Conservation (phyloP, 1,284 basidiomycete genomes). For the Austropuccinia psidii region DNA sequence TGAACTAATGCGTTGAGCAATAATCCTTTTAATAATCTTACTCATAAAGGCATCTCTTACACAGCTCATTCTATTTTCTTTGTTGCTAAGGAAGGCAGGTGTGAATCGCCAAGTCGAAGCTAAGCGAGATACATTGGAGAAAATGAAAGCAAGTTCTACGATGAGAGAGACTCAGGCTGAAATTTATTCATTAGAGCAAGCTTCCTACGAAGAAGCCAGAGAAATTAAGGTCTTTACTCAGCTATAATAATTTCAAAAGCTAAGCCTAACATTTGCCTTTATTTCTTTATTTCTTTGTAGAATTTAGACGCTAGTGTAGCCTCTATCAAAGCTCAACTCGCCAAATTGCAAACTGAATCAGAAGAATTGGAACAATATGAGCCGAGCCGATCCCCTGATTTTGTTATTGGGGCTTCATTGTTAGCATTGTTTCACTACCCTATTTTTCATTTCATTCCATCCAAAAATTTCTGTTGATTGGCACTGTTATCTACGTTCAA, state of each 20-base stretch:
- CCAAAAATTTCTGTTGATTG: too few species aligned
- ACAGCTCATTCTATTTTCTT: too few species aligned
- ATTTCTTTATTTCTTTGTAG: neutral
- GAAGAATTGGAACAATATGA: conserved; percentile 24
- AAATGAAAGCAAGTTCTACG: conserved; percentile 30
- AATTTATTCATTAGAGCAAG: conserved; percentile 24
- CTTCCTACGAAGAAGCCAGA: conserved; percentile 29
- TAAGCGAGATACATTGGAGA: conserved; percentile 30
- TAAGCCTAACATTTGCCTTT: neutral
- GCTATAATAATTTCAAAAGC: neutral
- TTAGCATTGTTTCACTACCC: too few species aligned
- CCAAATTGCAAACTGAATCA: conserved; percentile 14
- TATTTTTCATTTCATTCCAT: too few species aligned
- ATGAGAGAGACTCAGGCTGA: conserved; percentile 32
- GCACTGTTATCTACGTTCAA: too few species aligned
- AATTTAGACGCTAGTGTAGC: conserved; percentile 12
- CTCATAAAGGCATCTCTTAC: too few species aligned
- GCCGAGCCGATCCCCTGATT: conserved; percentile 24
- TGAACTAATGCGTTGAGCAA: conserved; percentile 14
- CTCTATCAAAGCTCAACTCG: conserved; percentile 14
- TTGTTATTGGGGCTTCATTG: conserved; percentile 22
- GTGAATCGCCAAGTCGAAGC: conserved; percentile 28
- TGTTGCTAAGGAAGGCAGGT: too few species aligned
- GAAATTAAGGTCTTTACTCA: conserved; percentile 13
- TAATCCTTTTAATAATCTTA: neutral